Evolutionary conservation across 129 eudicot genomes (phyloP), one percentile per base, ranked within the genome.

Genomic region (Lonicera japonica): DNA sequence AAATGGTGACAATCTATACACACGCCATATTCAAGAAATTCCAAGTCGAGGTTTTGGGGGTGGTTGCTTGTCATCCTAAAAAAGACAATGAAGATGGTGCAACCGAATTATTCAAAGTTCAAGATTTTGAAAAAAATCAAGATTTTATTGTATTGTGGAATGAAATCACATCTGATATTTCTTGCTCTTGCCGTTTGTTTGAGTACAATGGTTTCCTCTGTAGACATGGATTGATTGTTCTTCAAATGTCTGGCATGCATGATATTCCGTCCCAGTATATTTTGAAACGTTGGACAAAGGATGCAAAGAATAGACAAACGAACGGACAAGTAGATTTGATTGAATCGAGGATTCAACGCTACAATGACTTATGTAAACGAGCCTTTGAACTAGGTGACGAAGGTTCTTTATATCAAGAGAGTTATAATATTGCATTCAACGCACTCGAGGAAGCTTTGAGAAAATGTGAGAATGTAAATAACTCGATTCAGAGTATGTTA

Each of bases 41-140:
- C 56, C 71, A 75, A 70, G 66, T 69, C 50, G 80, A 75, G 71
- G 80, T 75, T 69, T 64, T 75, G 63, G 80, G 80, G 43, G 80
- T 64, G 29, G 80, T 69, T 47, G 80, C 80, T 64, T 75, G 80
- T 41, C 80, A 75, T 52, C 80, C 75, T 10, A 75, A 69, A 61
- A 58, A 61, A 57, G 71, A 56, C 62, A 69, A 58, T 14, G 59
- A 64, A 19, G 71, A 69, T 50, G 71, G 75, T 18, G 23, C 19
- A 17, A 39, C 50, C 54, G 50, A 45, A 51, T 62, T 25, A 12
- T 69, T 21, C 55, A 64, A 58, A 36, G 75, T 75, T 40, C 67
- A 69, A 69, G 80, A 75, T 61, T 75, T 75, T 64, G 80, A 75
- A 51, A 67, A 47, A 11, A 69, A 75, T 43, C 71, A 40, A 58